Base-by-base conservation (phyloP, 331 rosid genomes). In the Ulmus americana region DNA sequence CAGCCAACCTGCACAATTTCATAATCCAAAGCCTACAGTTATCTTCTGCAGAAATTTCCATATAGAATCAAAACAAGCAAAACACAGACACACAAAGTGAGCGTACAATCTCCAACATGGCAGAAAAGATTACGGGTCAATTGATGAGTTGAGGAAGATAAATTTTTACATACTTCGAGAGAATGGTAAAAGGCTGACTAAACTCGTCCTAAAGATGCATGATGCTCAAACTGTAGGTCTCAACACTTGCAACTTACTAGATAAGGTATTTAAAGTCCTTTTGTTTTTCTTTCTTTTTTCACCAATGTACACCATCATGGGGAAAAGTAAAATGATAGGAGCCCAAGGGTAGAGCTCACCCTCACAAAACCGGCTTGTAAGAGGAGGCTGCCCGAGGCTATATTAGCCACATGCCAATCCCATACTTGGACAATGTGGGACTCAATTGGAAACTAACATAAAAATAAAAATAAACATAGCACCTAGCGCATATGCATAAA, bases 1-100 rank as follows among this genome's bases (percentile, higher is more conserved):
- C 99, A 20, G 97, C 78, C 86, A 90, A 73, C 99, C 99, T 94
- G 96, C 78, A 82, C 35, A 74, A 72, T 69, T 59, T 67, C 73
- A 72, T 72, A 76, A 78, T 65, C 64, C 81, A 68, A 49, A 48
- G 63, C 47, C 22, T 55, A 58, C 44, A 62, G 75, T 54, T 65
- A 41, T 38, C 20, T 11, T 59, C 68, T 41, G 63, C 63, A 67
- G 60, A 62, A 20, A 48, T 52, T 63, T 41, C 38, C 7, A 16
- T 18, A 39, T 39, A 58, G 47, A n/a, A 12, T 38, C 63, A 58
- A 18, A 59, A 18, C 12, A 43, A 60, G 5, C 48, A 58, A 10
- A 28, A 6, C 63, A 35, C 7, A 6, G 8, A 57, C 12, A 18
- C 1, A 39, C 41, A 7, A 4, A 20, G 41, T 40, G 10, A 39